Evolutionary conservation across 257 asterid genomes (phyloP), one percentile per base, ranked within the genome.

Genomic region (Solanum bulbocastanum): DNA sequence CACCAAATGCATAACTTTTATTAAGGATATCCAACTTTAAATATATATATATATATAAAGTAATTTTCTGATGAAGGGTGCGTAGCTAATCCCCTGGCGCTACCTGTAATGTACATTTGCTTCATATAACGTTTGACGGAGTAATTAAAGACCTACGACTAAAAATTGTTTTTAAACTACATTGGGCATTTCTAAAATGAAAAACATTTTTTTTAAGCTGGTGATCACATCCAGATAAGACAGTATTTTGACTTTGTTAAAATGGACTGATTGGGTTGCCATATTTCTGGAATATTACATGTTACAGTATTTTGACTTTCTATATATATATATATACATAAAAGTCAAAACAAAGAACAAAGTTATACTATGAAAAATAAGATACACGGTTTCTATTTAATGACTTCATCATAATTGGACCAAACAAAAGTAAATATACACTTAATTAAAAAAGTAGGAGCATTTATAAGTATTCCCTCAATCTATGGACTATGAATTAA

Each of bases 1-100:
- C 2, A 10, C 0, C 23, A 2, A 52, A 52, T n/a, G 0, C 10
- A 52, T 52, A 52, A 52, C 1, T 52, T 52, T 52, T 52, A 0
- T 18, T 6, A 18, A 18, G 10, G 0, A 1, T 52, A 4, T 52
- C 2, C 1, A 16, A 52, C 23, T 52, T 16, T 52, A 52, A 52
- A 52, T 52, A 49, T 16, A 49, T 5, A 49, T 15, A 49, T 49
- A 42, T 11, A 14, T 42, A 42, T 42, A 46, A 46, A 1, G 3
- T 49, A 15, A 15, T 15, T 49, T 15, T 49, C 8, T 16, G 22
- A 49, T 8, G 1, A 49, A 49, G 2, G 3, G 22, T 46, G 3
- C 7, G 8, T 46, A 49, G 60, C 60, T 49, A 49, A 5, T 23
- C 60, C 2, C 60, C 0, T 52, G 23, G 0, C 23, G 60, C 60